Evolutionary conservation across 1,284 basidiomycete genomes (phyloP), one percentile per base, ranked within the genome.

Genomic region (Cystobasidium pallidum): DNA sequence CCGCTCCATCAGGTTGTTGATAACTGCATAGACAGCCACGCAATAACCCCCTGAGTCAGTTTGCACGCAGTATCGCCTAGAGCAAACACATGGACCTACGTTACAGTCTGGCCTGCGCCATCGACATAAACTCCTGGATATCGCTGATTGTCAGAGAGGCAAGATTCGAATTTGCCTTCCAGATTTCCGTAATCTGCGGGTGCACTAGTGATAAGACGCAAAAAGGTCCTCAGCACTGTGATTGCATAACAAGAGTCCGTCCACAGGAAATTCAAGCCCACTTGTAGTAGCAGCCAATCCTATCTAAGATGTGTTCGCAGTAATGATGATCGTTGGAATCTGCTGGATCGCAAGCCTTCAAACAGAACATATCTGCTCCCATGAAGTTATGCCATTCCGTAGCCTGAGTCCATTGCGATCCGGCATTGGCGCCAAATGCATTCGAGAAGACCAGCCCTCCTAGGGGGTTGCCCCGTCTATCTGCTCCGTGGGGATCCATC

Each of bases 1-100:
- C 85, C 79, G 13, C 87, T 86, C 45, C 86, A 82, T 88, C 86
- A 49, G 86, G 81, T 26, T 87, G 86, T 80, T 89, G 88, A 32
- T 6, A 39, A 39, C 36, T 19, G 28, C n/a, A n/a, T n/a, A n/a
- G n/a, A n/a, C n/a, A n/a, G n/a, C n/a, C n/a, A n/a, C n/a, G n/a
- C n/a, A n/a, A n/a, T n/a, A n/a, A n/a, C n/a, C n/a, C n/a, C n/a
- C n/a, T n/a, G n/a, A n/a, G n/a, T n/a, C n/a, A n/a, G 7, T 39
- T 7, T 39, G 36, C 6, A n/a, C n/a, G n/a, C n/a, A n/a, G n/a
- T n/a, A n/a, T n/a, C n/a, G n/a, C n/a, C n/a, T n/a, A n/a, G n/a
- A n/a, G n/a, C n/a, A n/a, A n/a, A n/a, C n/a, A n/a, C n/a, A n/a
- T n/a, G 6, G 13, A 39, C 62, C 34, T 32, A 73, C 61, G 55